phyloP scores from a whole-genome alignment of 2,329 filamentous ascomycete species.

The Microsporum ferrugineum region DNA sequence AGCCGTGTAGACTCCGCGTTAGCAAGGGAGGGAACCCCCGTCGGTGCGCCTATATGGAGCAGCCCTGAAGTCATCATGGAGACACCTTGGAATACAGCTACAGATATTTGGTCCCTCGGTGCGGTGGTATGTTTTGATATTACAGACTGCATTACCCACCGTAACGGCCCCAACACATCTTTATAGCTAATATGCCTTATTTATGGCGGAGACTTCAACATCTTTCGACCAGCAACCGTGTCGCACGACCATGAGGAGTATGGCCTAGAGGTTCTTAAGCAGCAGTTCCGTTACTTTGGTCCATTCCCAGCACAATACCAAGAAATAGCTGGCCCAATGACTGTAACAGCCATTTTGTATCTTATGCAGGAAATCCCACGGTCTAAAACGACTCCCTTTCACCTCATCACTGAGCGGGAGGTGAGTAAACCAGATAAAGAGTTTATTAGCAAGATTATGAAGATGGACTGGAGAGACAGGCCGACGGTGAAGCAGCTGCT shows the following conservation, averaged over 20 bases:
- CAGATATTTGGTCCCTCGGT: constrained; percentile 22
- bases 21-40: constrained; percentile 10
- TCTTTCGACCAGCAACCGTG: constrained; percentile 5
- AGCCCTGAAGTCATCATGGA: constrained; percentile 27
- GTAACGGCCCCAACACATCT: background rate
- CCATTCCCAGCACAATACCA: constrained; percentile 12
- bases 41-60: constrained; percentile 29
- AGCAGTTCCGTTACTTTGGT: constrained; percentile 6
- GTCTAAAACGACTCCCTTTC: constrained; percentile 20
- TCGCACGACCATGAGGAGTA: constrained; percentile 8
- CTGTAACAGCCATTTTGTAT: constrained; percentile 5
- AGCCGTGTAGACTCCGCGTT: background rate
- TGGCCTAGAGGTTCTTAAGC: constrained; percentile 5
- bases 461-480: constrained; percentile 33
- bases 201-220: constrained; percentile 8
- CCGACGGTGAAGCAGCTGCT: constrained; percentile 24
- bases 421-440: constrained; percentile 23
- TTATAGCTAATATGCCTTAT: constrained; percentile 6
- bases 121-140: constrained; percentile 12
- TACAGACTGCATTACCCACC: background rate
- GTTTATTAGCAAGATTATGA: constrained; percentile 35
- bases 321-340: constrained; percentile 13
- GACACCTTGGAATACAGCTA: constrained; percentile 17
- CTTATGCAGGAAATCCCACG: constrained; percentile 12
- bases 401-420: constrained; percentile 17